Percentiles rank a stretch among this genome's conserved stretches.
These are phyloP conservation scores for Podospora didyma DNA, from an alignment of 495 filamentous ascomycete species.

Conservation along the genomic window DNA sequence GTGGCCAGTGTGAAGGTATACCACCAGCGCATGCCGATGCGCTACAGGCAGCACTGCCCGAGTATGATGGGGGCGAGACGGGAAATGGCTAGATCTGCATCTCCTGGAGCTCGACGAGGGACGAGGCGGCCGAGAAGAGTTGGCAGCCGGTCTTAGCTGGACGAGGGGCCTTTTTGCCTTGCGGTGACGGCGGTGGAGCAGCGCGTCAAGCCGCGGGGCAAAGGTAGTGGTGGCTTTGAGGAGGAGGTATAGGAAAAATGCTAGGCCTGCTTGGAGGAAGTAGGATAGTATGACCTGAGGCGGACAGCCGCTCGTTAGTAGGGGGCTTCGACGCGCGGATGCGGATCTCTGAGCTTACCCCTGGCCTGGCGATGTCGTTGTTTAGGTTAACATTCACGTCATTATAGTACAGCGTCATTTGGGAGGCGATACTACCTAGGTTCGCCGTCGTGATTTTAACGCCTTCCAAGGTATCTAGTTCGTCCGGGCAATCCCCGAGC, in stretches of 20 bases:
- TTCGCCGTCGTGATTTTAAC: not conserved
- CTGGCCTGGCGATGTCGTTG: not conserved
- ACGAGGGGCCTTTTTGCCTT: not conserved
- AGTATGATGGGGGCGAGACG: not conserved
- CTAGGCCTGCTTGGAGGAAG: slow-evolving; percentile 4
- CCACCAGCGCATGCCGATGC: slow-evolving; percentile 12
- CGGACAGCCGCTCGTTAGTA: not conserved
- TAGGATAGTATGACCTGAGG: slow-evolving; percentile 11
- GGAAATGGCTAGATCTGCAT: slow-evolving; percentile 1
- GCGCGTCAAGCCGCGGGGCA: not conserved
- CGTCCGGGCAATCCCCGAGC: not conserved
- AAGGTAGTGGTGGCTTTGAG: not conserved
- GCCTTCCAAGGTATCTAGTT: not conserved
- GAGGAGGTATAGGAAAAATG: slow-evolving; percentile 1
- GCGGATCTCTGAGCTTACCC: not conserved
- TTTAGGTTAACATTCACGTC: not conserved
- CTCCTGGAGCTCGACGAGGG: slow-evolving; percentile 13
- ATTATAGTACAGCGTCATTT: not conserved
- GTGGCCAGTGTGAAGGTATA: slow-evolving; percentile 6
- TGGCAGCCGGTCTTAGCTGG: not conserved
- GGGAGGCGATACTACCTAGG: not conserved
- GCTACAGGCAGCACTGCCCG: not conserved
- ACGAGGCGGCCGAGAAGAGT: not conserved
- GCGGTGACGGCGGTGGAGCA: not conserved
- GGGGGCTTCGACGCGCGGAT: too few relatives aligned